Conservation (phyloP, 1,139 yeast species). For the Maudiozyma humilis region DNA sequence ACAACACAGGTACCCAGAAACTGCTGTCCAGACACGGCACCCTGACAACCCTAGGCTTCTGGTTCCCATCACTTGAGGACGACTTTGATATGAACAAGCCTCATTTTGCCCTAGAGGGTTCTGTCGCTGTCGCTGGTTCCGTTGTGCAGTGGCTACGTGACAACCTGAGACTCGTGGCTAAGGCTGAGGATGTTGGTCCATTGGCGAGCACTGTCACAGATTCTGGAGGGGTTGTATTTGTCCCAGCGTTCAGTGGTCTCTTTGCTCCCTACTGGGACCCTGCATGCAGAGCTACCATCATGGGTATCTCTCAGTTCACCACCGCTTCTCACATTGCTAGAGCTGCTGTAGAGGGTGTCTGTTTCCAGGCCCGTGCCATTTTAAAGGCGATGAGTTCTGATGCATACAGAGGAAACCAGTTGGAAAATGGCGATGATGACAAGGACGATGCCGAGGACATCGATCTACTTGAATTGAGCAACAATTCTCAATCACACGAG, state of each 20-base stretch:
- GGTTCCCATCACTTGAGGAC: constrained; percentile 61
- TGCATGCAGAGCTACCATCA: constrained; percentile 84
- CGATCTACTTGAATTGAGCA: constrained; percentile 36
- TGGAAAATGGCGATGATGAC: background rate
- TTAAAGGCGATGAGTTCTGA: constrained; percentile 84
- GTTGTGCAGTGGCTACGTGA: constrained; percentile 93
- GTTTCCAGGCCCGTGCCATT: constrained; percentile 88
- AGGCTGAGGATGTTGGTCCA: constrained; percentile 84
- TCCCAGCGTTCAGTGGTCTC: constrained; percentile 89
- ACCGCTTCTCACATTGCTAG: constrained; percentile 82
- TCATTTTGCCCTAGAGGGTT: constrained; percentile 87
- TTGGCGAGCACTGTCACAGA: constrained; percentile 73
- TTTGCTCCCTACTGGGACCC: constrained; percentile 97
- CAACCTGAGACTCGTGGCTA: constrained; percentile 71
- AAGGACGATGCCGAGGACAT: constrained; percentile 19
- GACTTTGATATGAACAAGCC: constrained; percentile 49
- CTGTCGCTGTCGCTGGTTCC: constrained; percentile 93
- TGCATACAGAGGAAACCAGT: constrained; percentile 41
- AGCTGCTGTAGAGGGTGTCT: constrained; percentile 92
- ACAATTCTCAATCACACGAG: constrained; percentile 31
- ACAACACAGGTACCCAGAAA: constrained; percentile 70
- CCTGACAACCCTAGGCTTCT: constrained; percentile 80
- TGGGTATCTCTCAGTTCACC: constrained; percentile 87
- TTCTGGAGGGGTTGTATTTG: constrained; percentile 89
- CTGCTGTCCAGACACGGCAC: constrained; percentile 71